phyloP scores from a whole-genome alignment of 768 basidiomycete species.

The Leccinum subtestaceum region DNA sequence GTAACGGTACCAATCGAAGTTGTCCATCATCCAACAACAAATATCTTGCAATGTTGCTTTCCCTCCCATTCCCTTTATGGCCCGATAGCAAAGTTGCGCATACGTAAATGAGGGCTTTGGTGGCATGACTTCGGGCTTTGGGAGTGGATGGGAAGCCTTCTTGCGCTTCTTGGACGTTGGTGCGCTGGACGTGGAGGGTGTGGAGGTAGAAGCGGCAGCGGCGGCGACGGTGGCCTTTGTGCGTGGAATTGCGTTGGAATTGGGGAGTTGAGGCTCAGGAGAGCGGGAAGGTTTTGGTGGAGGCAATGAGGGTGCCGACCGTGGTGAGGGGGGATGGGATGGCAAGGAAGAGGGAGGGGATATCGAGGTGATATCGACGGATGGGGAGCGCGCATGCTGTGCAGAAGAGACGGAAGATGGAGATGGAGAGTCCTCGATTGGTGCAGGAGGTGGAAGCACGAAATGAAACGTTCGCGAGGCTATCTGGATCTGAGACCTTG shows the following conservation, averaged over 20 bases:
- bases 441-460: slow-evolving; percentile 84
- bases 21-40: slow-evolving; percentile 85
- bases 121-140: slow-evolving; percentile 74
- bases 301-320: slow-evolving; percentile 40
- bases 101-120: slow-evolving; percentile 90
- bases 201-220: slow-evolving; percentile 21
- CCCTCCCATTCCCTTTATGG: slow-evolving; percentile 76
- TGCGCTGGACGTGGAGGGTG: slow-evolving; percentile 12
- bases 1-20: slow-evolving; percentile 87
- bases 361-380: slow-evolving; percentile 77
- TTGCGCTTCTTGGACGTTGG: slow-evolving; percentile 64
- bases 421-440: slow-evolving; percentile 77
- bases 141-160: slow-evolving; percentile 45
- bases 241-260: slow-evolving; percentile 58
- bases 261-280: slow-evolving; percentile 54
- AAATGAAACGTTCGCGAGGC: slow-evolving; percentile 97
- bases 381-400: slow-evolving; percentile 71
- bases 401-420: slow-evolving; percentile 73
- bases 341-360: slow-evolving; percentile 81
- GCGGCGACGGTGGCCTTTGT: slow-evolving; percentile 28
- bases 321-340: slow-evolving; percentile 69
- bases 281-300: slow-evolving; percentile 47
- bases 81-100: slow-evolving; percentile 86
- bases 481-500: slow-evolving; percentile 96
- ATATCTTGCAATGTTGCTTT: slow-evolving; percentile 92